A percentile compares a stretch with the other conserved stretches of the same genome.
phyloP scores from a whole-genome alignment of 106 monocot species.

The Apostasia ramifera region DNA sequence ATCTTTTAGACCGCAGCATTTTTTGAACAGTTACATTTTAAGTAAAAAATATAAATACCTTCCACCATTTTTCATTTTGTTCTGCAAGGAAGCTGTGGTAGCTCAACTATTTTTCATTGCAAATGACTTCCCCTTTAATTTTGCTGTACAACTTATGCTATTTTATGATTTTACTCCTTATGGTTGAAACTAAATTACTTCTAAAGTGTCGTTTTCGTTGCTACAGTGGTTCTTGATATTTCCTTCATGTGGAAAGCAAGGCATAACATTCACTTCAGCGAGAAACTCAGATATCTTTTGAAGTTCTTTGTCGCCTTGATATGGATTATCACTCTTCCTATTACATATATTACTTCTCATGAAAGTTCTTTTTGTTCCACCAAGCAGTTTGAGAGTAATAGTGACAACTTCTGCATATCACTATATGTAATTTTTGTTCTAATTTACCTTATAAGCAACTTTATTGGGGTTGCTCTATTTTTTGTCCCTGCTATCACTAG shows the following conservation, averaged over 20 bases:
- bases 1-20: too few relatives aligned
- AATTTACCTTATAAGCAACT: conserved; percentile 43
- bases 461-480: conserved; percentile 43
- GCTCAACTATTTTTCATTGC: too few relatives aligned
- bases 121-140: too few relatives aligned
- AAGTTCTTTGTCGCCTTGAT: conserved; percentile 39
- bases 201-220: too few relatives aligned
- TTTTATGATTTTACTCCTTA: too few relatives aligned
- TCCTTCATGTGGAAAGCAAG: conserved; percentile 60
- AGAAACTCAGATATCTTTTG: conserved; percentile 43
- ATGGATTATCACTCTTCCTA: conserved; percentile 49
- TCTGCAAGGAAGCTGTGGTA: too few relatives aligned
- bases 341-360: conserved; percentile 43
- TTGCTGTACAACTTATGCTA: too few relatives aligned
- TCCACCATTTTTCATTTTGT: too few relatives aligned
- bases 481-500: conserved; percentile 51
- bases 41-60: too few relatives aligned
- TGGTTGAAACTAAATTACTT: too few relatives aligned
- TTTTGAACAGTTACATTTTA: too few relatives aligned
- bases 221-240: conserved; percentile 56
- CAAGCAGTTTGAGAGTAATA: conserved; percentile 11
- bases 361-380: conserved; percentile 35
- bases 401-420: conserved; percentile 43
- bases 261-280: conserved; percentile 32
- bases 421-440: conserved; percentile 49